Evolutionary conservation across 2,329 filamentous ascomycete species (phyloP).

Genomic region (Rhynchosporium graminicola): DNA sequence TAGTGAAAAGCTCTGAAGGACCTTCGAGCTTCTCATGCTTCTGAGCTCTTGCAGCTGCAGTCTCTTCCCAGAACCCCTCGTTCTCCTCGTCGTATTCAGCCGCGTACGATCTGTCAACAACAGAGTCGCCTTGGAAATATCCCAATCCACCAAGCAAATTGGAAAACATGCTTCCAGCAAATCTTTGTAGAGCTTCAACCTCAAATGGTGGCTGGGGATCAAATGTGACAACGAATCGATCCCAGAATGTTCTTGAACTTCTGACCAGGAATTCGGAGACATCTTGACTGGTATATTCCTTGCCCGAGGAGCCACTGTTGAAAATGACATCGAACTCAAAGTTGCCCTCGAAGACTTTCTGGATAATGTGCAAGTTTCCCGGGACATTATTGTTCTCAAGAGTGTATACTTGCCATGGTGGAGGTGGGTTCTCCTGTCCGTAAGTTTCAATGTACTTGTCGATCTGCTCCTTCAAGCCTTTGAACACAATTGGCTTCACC

Average conservation of each 20-base stretch:
- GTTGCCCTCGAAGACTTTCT: constrained; percentile 85
- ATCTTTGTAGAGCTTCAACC: constrained; percentile 69
- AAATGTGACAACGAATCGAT: constrained; percentile 73
- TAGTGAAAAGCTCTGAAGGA: constrained; percentile 86
- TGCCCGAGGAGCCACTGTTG: constrained; percentile 70
- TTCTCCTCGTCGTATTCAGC: constrained; percentile 92
- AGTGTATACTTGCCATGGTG: constrained; percentile 83
- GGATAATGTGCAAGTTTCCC: constrained; percentile 84
- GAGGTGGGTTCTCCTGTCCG: constrained; percentile 68
- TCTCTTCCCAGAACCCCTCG: constrained; percentile 93
- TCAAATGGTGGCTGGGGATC: constrained; percentile 75
- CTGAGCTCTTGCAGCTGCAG: constrained; percentile 73
- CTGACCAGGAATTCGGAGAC: constrained; percentile 69
- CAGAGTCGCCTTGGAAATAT: constrained; percentile 86
- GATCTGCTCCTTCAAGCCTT: constrained; percentile 63
- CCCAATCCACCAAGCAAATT: constrained; percentile 93
- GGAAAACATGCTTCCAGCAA: constrained; percentile 88
- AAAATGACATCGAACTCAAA: constrained; percentile 96
- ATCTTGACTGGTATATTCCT: constrained; percentile 58
- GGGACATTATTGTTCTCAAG: constrained; percentile 66
- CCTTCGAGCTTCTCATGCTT: constrained; percentile 72
- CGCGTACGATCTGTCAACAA: constrained; percentile 91
- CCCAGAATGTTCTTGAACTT: constrained; percentile 67
- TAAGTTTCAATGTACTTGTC: constrained; percentile 60
- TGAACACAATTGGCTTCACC: constrained; percentile 68